These are phyloP conservation scores for Lachnellula cervina DNA, from an alignment of 2,329 filamentous ascomycete species.

Conservation along the genomic window DNA sequence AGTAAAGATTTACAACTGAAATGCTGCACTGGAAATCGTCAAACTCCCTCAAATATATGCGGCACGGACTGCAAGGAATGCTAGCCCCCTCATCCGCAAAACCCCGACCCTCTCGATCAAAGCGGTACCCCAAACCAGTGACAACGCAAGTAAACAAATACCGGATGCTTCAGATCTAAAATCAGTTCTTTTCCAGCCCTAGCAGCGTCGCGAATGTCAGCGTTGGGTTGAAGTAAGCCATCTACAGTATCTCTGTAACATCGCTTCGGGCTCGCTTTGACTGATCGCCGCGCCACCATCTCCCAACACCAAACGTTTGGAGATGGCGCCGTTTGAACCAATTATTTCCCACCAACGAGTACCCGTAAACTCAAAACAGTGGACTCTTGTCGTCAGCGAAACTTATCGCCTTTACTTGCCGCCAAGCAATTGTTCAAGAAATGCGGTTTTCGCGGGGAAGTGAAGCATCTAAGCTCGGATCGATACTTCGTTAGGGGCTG, in stretches of 20 bases:
- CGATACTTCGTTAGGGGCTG: slow-evolving; percentile 1
- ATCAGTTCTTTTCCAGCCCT: neutral
- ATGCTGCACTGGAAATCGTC: too few species aligned
- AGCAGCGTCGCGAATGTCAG: neutral
- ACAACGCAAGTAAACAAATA: neutral
- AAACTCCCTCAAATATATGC: too few species aligned
- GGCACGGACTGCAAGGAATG: too few species aligned
- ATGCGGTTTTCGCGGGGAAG: neutral
- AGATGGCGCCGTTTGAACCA: neutral
- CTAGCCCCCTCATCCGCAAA: neutral
- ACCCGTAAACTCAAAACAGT: neutral
- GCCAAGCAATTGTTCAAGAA: neutral
- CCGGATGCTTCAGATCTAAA: neutral
- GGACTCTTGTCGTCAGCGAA: neutral
- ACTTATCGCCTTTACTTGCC: neutral
- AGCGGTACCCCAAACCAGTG: neutral
- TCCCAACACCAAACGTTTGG: neutral
- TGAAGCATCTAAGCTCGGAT: too few species aligned
- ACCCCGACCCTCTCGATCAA: neutral
- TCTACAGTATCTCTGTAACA: neutral
- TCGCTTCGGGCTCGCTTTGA: neutral
- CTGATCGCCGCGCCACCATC: neutral
- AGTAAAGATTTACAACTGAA: too few species aligned
- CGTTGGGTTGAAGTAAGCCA: neutral
- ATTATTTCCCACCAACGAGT: neutral